A percentile compares a stretch with the other conserved stretches of the same genome.
Conservation (phyloP, 805 yeast species). For the Starmerella apicola region DNA sequence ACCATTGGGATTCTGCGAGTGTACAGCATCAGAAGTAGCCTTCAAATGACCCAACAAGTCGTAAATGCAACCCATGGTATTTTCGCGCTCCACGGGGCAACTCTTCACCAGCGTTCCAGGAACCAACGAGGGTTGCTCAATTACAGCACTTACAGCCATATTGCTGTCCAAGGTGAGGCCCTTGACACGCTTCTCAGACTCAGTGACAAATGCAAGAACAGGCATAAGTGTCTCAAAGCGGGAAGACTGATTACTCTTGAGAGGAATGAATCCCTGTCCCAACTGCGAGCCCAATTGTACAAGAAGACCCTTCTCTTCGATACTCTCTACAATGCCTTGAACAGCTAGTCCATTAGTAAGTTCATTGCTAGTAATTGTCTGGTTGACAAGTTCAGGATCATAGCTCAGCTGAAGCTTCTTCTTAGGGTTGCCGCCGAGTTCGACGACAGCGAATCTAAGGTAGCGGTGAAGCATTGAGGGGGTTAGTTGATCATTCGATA, state of each 20-base stretch:
- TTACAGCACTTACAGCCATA: slow-evolving; percentile 49
- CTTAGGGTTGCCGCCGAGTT: slow-evolving; percentile 31
- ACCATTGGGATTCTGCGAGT: slow-evolving; percentile 32
- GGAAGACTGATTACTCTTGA: slow-evolving; percentile 52
- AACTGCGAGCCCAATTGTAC: slow-evolving; percentile 46
- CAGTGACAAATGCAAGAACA: slow-evolving; percentile 42
- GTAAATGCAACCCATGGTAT: slow-evolving; percentile 50
- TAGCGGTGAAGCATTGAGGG: slow-evolving; percentile 62
- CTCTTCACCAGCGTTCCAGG: slow-evolving; percentile 81
- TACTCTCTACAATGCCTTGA: slow-evolving; percentile 64
- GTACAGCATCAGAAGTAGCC: slow-evolving; percentile 59
- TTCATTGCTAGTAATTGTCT: slow-evolving; percentile 50
- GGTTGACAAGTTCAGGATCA: slow-evolving; percentile 65
- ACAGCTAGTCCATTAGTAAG: slow-evolving; percentile 45
- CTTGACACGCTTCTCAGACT: slow-evolving; percentile 14
- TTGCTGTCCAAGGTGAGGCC: slow-evolving; percentile 25
- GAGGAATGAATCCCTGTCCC: slow-evolving; percentile 48
- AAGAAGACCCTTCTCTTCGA: slow-evolving; percentile 88
- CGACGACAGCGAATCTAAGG: slow-evolving; percentile 68
- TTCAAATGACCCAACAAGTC: slow-evolving; percentile 64
- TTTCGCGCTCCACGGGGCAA: slow-evolving; percentile 44
- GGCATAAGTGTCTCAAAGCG: slow-evolving; percentile 50
- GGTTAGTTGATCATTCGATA: slow-evolving; percentile 51
- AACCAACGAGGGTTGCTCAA: slow-evolving; percentile 39
- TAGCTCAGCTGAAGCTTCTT: slow-evolving; percentile 36